Base-by-base conservation (phyloP, 225 moss, liverwort and hornwort species). In the Pleurozium schreberi region DNA sequence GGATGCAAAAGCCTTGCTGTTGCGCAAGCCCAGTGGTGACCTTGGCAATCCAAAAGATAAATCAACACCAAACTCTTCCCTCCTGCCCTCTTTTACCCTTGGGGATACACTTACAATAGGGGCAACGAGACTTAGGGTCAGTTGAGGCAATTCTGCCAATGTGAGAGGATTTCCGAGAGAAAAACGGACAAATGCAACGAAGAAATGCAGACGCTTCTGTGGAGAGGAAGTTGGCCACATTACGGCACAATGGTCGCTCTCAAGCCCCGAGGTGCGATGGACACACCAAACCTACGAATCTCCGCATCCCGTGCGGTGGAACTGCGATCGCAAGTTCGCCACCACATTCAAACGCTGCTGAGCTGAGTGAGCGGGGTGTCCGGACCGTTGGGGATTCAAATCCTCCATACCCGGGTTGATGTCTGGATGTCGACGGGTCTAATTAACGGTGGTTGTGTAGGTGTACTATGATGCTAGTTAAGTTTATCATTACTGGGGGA, bases 41-140 rank as follows among this genome's bases (percentile, higher is more conserved):
- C 87, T 90, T 18, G 63, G 83, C 81, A 90, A 59, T 77, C 89
- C 90, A 68, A 71, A 86, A 50, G 93, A 60, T 9, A 86, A 33
- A 43, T 90, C 92, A 17, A 65, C 89, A 4, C 84, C 90, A 9
- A 69, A 62, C 26, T 89, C 90, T 83, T 83, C 93, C 80, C 58
- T 93, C 36, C 87, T 90, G n/a, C 52, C 89, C 73, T 92, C 94
- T 90, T 90, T 96, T 3, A 96, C 86, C 57, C 90, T 91, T 12
- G 96, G 97, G 17, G 97, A 97, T 8, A 89, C 71, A 91, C 96
- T 97, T 74, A 94, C 75, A 66, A 92, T 89, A 63, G 97, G 96
- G 38, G 94, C 92, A 33, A 92, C 93, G 62, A 97, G 92, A 60
- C 89, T 91, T 33, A 93, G 91, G 60, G 92, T 83, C 66, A 88